Evolutionary conservation across 2,329 filamentous ascomycete species (phyloP).

Genomic region (Bipolaris zeicola): DNA sequence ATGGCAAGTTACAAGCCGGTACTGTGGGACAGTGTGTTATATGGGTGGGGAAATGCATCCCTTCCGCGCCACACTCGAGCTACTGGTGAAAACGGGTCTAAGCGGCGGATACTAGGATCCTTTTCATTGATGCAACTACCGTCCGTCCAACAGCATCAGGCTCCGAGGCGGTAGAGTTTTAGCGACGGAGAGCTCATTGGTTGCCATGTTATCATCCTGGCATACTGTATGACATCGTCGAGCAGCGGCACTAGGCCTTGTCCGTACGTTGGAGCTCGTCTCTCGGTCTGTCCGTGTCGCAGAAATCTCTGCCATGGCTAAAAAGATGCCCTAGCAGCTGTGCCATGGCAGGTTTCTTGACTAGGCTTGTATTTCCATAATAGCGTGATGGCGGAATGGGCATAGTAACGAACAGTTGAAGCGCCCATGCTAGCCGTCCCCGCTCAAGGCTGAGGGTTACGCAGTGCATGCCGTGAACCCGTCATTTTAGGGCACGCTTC

Average conservation of each 20-base stretch:
- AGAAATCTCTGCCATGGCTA: slow-evolving; percentile 5
- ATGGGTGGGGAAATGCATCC: slow-evolving; percentile 8
- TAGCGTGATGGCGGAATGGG: neutral
- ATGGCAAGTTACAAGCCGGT: slow-evolving; percentile 1
- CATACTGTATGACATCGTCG: slow-evolving; percentile 7
- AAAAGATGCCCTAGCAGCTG: slow-evolving; percentile 10
- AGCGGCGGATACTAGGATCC: slow-evolving; percentile 20
- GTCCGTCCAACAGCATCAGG: slow-evolving; percentile 10
- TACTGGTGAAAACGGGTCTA: slow-evolving; percentile 26
- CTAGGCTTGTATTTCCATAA: neutral
- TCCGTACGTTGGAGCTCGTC: neutral
- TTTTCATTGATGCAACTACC: slow-evolving; percentile 8
- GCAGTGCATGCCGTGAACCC: slow-evolving; percentile 1
- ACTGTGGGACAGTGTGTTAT: slow-evolving; percentile 19
- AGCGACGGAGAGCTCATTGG: slow-evolving; percentile 9
- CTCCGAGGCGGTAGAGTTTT: slow-evolving; percentile 17
- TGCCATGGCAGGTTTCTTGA: neutral
- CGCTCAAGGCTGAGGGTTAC: slow-evolving; percentile 10
- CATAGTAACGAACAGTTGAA: slow-evolving; percentile 3
- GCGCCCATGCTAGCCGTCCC: slow-evolving; percentile 5
- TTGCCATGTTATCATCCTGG: slow-evolving; percentile 5
- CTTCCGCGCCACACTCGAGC: slow-evolving; percentile 8
- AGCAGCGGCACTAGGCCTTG: slow-evolving; percentile 1
- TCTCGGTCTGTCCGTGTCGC: slow-evolving; percentile 12
- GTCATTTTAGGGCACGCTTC: slow-evolving; percentile 14